These are phyloP conservation scores for Geoglossum cookeanum DNA, from an alignment of 2,329 filamentous ascomycete species.

Conservation along the genomic window DNA sequence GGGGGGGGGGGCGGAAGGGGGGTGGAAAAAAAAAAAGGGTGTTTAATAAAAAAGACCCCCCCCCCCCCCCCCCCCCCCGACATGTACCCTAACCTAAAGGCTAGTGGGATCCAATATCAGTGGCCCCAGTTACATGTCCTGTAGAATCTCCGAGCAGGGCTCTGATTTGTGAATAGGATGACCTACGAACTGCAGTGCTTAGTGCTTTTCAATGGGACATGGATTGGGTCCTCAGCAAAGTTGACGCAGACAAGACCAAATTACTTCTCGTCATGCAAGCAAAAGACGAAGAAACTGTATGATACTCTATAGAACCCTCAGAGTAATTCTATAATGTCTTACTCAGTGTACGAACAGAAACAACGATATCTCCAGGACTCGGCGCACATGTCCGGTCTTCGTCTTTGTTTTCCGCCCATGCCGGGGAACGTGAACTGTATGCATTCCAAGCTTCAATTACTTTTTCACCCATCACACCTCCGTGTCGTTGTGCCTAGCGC, in stretches of 20 bases:
- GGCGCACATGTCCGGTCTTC: conserved; percentile 32
- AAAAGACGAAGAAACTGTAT: conserved; percentile 27
- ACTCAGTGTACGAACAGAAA: conserved; percentile 15
- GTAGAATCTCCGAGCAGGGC: neutral
- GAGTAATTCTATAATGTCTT: neutral
- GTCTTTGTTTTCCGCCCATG: conserved; percentile 68
- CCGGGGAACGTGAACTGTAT: conserved; percentile 49
- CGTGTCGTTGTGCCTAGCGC: conserved; percentile 73
- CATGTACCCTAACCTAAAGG: too few species aligned
- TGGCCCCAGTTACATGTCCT: neutral
- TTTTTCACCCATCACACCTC: conserved; percentile 57
- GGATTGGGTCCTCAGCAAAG: conserved; percentile 56
- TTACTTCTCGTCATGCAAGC: conserved; percentile 40
- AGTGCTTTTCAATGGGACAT: conserved; percentile 80
- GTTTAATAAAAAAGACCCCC: too few species aligned
- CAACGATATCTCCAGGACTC: conserved; percentile 21
- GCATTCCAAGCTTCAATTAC: conserved; percentile 85
- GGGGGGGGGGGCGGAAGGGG: too few species aligned
- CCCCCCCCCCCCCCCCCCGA: too few species aligned
- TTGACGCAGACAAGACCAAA: conserved; percentile 37
- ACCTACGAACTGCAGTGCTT: conserved; percentile 57
- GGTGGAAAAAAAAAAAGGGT: too few species aligned
- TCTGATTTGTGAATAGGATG: conserved; percentile 17
- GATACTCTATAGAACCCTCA: conserved; percentile 3
- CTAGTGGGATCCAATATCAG: neutral